Evolutionary conservation across 2,329 filamentous ascomycete genomes (phyloP).

Genomic region (Drechslerella stenobrocha): DNA sequence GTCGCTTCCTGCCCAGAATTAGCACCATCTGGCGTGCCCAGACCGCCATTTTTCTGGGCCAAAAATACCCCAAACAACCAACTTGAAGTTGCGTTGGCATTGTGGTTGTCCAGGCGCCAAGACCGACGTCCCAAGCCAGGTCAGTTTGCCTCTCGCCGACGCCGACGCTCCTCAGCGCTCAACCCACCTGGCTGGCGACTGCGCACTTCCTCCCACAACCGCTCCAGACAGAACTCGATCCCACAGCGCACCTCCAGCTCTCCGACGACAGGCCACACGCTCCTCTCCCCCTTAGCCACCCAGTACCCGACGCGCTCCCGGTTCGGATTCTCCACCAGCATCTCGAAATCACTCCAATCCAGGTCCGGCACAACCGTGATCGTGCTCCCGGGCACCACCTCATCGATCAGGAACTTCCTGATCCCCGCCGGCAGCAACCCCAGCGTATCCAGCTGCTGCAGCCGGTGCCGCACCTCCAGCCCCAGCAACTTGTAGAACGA

Average conservation of each 20-base stretch:
- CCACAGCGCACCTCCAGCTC: slow-evolving; percentile 80
- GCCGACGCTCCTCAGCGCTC: slow-evolving; percentile 23
- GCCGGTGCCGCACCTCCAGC: slow-evolving; percentile 76
- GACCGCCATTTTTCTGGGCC: too few relatives aligned
- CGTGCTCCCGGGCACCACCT: slow-evolving; percentile 74
- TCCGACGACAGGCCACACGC: slow-evolving; percentile 86
- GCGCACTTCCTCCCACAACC: slow-evolving; percentile 78
- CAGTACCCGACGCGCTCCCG: slow-evolving; percentile 76
- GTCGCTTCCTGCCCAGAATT: too few relatives aligned
- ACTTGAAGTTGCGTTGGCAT: too few relatives aligned
- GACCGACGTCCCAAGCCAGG: background rate
- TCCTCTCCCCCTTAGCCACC: slow-evolving; percentile 80
- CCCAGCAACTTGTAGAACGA: slow-evolving; percentile 59
- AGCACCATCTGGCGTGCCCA: too few relatives aligned
- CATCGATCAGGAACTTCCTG: slow-evolving; percentile 77
- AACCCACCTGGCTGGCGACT: slow-evolving; percentile 55
- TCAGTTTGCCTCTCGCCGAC: slow-evolving; percentile 12
- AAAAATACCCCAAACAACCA: too few relatives aligned
- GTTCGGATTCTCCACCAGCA: slow-evolving; percentile 80
- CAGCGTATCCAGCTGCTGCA: slow-evolving; percentile 78
- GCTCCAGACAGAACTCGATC: slow-evolving; percentile 83
- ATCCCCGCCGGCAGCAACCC: slow-evolving; percentile 71
- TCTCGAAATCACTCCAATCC: slow-evolving; percentile 70
- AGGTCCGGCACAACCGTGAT: slow-evolving; percentile 83
- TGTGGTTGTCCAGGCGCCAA: too few relatives aligned